These are phyloP conservation scores for Penicillium paxilli DNA, from an alignment of 495 filamentous ascomycete species.

Conservation along the genomic window DNA sequence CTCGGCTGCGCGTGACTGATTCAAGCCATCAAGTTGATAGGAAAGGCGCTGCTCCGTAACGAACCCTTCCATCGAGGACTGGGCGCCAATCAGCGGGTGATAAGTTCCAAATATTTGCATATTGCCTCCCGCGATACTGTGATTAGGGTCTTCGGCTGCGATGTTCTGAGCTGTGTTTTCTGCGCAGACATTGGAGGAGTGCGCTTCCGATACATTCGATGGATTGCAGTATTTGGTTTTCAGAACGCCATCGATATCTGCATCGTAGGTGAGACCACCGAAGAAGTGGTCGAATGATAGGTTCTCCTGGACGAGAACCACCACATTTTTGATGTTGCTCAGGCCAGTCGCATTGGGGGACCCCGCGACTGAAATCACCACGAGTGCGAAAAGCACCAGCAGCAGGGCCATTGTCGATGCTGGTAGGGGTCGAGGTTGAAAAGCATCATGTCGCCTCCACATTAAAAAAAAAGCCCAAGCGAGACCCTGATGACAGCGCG, in stretches of 20 bases:
- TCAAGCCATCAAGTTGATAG: slow-evolving; percentile 24
- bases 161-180: slow-evolving; percentile 31
- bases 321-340: slow-evolving; percentile 45
- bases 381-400: background rate
- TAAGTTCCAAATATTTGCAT: slow-evolving; percentile 49
- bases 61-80: slow-evolving; percentile 41
- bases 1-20: slow-evolving; percentile 39
- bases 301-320: slow-evolving; percentile 47
- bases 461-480: background rate
- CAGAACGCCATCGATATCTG: slow-evolving; percentile 33
- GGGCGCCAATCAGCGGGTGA: slow-evolving; percentile 30
- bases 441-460: background rate
- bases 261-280: slow-evolving; percentile 38
- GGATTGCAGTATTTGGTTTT: slow-evolving; percentile 43
- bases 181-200: slow-evolving; percentile 37
- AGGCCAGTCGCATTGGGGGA: slow-evolving; percentile 10
- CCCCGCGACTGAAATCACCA: background rate
- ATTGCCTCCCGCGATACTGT: slow-evolving; percentile 49
- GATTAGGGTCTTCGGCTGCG: slow-evolving; percentile 48
- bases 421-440: background rate
- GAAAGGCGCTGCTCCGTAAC: slow-evolving; percentile 46
- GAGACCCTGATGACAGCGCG: background rate
- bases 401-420: background rate
- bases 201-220: slow-evolving; percentile 33
- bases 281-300: slow-evolving; percentile 45